Conservation (phyloP, 768 basidiomycete species). For the Russula virescens region DNA sequence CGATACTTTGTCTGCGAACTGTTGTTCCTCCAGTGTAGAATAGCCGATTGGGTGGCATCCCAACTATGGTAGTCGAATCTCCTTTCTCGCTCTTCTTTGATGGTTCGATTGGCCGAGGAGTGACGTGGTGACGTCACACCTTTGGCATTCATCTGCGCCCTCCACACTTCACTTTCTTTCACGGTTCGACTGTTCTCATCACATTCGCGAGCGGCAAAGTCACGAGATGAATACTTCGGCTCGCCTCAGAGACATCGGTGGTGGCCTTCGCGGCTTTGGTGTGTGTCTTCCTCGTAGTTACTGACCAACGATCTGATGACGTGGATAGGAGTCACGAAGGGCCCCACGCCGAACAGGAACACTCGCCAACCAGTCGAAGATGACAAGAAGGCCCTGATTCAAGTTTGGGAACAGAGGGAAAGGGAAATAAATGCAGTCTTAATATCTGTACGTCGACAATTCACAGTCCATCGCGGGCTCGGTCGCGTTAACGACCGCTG, state of each 20-base stretch:
- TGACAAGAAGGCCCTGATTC: background rate
- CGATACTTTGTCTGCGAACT: too few species aligned
- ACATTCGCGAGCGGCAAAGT: background rate
- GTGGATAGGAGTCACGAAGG: background rate
- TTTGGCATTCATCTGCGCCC: too few species aligned
- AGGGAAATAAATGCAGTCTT: background rate
- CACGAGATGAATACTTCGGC: background rate
- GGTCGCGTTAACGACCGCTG: background rate
- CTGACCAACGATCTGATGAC: background rate
- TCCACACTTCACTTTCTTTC: too few species aligned
- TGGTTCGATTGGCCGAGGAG: too few species aligned
- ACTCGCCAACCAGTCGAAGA: background rate
- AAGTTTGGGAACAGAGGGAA: background rate
- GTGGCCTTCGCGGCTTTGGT: background rate
- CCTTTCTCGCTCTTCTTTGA: too few species aligned
- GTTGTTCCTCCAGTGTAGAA: too few species aligned
- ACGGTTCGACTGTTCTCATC: too few species aligned
- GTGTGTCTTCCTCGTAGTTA: background rate
- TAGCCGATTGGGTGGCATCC: too few species aligned
- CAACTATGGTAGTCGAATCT: too few species aligned
- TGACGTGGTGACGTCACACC: too few species aligned
- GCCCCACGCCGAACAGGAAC: background rate
- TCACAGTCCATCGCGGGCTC: too few species aligned
- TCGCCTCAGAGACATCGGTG: background rate
- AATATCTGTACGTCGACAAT: constrained; percentile 1